Evolutionary conservation across 306 rosid genomes (phyloP).

Genomic region (Inga leiocalycina): DNA sequence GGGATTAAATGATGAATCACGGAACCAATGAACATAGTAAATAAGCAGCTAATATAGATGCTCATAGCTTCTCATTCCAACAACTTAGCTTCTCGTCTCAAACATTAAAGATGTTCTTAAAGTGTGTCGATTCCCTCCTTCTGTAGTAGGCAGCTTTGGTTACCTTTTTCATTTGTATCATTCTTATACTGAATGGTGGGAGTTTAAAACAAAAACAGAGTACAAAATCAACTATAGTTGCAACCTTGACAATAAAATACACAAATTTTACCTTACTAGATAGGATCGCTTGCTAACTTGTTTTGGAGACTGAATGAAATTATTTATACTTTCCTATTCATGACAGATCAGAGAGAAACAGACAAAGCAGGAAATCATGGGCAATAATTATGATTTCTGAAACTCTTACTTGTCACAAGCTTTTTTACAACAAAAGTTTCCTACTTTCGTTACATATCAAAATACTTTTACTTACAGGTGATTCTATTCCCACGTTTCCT

Average conservation of each 20-base stretch:
- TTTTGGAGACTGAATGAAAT: neutral
- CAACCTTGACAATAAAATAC: neutral
- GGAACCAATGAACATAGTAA: neutral
- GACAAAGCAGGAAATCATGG: neutral
- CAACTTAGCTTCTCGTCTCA: neutral
- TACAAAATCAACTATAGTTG: neutral
- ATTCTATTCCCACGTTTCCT: neutral
- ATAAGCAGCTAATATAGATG: no score
- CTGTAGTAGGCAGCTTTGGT: neutral
- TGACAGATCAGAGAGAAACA: neutral
- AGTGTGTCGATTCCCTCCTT: neutral
- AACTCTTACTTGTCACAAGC: neutral
- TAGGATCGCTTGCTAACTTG: neutral
- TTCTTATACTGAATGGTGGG: neutral
- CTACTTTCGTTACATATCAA: neutral
- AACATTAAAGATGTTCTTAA: neutral
- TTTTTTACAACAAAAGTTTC: slow-evolving; percentile 11
- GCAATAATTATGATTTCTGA: neutral
- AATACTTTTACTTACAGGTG: slow-evolving; percentile 7
- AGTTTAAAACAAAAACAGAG: neutral
- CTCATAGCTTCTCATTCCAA: no score
- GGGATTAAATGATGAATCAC: neutral
- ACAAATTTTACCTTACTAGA: neutral
- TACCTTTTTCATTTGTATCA: neutral
- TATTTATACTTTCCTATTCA: neutral